Base-by-base conservation (phyloP, 345 rosid species). In the Jatropha curcas region DNA sequence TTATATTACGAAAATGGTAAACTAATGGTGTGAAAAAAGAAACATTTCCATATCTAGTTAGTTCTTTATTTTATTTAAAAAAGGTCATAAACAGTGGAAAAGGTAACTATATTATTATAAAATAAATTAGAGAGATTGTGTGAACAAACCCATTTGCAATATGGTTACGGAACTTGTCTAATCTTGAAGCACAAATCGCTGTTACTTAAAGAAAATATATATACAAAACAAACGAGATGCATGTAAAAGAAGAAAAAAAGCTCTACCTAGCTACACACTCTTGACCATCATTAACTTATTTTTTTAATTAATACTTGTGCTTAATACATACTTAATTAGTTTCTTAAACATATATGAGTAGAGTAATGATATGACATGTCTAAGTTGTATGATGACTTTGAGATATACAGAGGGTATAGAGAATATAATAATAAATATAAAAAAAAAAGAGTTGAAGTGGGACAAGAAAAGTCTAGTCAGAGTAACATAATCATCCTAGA, bases 401-500 rank as follows among this genome's bases (percentile, higher is more conserved):
- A 60, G 59, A 60, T n/a, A 2, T 34, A n/a, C n/a, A n/a, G n/a
- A n/a, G n/a, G n/a, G n/a, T 64, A 28, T 52, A 7, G 1, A 5
- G 11, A 41, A 41, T 1, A 41, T 41, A 0, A 41, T 6, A 39
- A 39, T 39, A 33, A 31, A 56, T 45, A 10, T 5, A 7, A 9
- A 1, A 50, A 4, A 57, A 43, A 46, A 62, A 61, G 27, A 4
- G 24, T 16, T 14, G n/a, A 35, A 68, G 55, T 25, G 67, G 67
- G 82, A 83, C 78, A 83, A 80, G 53, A 71, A 37, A 74, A 65
- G 70, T 71, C 74, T 75, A 78, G 79, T 75, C 82, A 69, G 61
- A 56, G 74, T 71, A 75, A 72, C 82, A 77, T 65, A 64, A 74
- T 69, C 75, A 56, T 51, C 56, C 68, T 55, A 59, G 50, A 45